phyloP scores from a whole-genome alignment of 768 basidiomycete species.

The Hygrocybe coccinea region DNA sequence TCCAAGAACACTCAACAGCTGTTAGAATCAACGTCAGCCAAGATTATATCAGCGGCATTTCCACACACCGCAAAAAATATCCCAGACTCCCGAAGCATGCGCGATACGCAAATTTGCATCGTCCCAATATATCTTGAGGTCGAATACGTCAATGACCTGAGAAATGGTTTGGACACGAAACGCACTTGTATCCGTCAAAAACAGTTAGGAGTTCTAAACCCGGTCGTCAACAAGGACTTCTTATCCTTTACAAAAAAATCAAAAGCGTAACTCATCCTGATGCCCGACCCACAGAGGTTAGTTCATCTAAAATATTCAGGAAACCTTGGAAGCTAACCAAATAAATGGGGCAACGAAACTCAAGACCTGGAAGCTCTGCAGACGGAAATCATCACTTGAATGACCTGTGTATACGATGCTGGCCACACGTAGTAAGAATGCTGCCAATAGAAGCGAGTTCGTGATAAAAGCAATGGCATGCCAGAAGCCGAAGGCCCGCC shows the following conservation, averaged over 20 bases:
- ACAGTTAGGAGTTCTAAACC: conserved; percentile 67
- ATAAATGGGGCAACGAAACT: conserved; percentile 86
- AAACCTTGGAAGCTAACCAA: conserved; percentile 51
- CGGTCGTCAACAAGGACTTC: conserved; percentile 24
- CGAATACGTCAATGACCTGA: background rate
- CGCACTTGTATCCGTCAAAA: conserved; percentile 76
- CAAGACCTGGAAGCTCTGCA: conserved; percentile 82
- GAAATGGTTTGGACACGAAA: background rate
- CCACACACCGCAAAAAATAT: conserved; percentile 82
- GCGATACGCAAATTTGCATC: conserved; percentile 88
- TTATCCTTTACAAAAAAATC: background rate
- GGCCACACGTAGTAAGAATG: conserved; percentile 67
- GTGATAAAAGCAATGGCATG: conserved; percentile 64
- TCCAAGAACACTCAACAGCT: conserved; percentile 79
- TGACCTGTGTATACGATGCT: conserved; percentile 42
- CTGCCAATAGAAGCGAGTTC: conserved; percentile 64
- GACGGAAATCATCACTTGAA: conserved; percentile 35
- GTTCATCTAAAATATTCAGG: background rate
- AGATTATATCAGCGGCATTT: background rate
- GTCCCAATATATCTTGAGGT: conserved; percentile 72
- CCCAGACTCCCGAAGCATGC: conserved; percentile 91
- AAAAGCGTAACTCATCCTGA: conserved; percentile 66
- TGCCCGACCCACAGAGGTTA: background rate
- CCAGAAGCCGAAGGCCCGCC: conserved; percentile 83
- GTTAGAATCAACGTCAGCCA: conserved; percentile 3